phyloP scores from a whole-genome alignment of 2,329 filamentous ascomycete genomes.

The Dryadomyces quercivorus region DNA sequence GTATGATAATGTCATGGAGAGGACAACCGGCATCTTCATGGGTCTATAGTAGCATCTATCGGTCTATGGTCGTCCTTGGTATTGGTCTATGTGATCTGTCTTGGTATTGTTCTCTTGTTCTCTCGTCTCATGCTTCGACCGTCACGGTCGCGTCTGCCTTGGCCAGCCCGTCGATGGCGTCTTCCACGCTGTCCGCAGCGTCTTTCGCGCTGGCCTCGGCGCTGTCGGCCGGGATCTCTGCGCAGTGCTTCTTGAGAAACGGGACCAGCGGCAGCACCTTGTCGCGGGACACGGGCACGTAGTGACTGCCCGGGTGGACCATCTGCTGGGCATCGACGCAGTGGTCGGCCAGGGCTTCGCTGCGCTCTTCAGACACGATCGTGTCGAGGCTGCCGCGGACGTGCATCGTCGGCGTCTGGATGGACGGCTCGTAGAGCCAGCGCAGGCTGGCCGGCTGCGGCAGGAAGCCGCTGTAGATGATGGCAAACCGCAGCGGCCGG shows the following conservation, averaged over 20 bases:
- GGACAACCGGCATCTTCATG: not conserved
- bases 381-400: conserved; percentile 75
- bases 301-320: conserved; percentile 80
- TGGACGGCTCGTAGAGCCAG: conserved; percentile 63
- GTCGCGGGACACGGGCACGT: conserved; percentile 72
- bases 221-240: not conserved
- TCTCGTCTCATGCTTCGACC: not conserved
- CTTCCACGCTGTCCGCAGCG: not conserved
- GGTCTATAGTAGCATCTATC: not conserved
- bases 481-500: conserved; percentile 50
- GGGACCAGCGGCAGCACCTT: conserved; percentile 59
- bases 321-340: conserved; percentile 43
- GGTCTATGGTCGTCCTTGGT: no score
- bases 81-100: not conserved
- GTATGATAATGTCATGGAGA: not conserved
- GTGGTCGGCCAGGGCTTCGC: conserved; percentile 52
- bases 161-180: no score
- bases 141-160: not conserved
- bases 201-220: not conserved
- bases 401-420: conserved; percentile 68
- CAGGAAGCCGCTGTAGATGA: conserved; percentile 68
- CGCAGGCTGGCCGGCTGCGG: conserved; percentile 48
- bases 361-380: conserved; percentile 71
- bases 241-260: conserved; percentile 18
- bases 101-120: not conserved